Evolutionary conservation across 192 early-diverging fungal species (phyloP).

Genomic region (Spizellomyces punctatus): DNA sequence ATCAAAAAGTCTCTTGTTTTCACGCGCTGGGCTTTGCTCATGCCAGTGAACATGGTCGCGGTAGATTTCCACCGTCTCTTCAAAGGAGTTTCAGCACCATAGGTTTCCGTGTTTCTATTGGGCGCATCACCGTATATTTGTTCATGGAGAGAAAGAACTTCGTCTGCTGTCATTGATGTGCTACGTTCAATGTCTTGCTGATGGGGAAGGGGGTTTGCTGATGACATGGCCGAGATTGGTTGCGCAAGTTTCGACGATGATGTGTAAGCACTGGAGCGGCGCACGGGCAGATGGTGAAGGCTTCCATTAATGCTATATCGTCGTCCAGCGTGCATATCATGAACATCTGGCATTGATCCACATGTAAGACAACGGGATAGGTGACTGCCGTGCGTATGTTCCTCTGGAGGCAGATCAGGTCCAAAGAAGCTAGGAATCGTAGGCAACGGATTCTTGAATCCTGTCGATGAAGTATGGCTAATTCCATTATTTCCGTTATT

Average conservation of each 20-base stretch:
- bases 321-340: background rate
- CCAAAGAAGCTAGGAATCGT: background rate
- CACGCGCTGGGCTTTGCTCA: conserved; percentile 16
- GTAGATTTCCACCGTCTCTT: conserved; percentile 27
- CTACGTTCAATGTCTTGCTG: background rate
- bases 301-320: background rate
- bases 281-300: background rate
- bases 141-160: background rate
- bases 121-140: background rate
- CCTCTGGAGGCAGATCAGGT: background rate
- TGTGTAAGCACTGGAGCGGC: background rate
- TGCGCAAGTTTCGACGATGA: background rate
- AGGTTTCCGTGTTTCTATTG: background rate
- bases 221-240: background rate
- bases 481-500: too few species aligned
- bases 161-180: background rate
- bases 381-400: background rate
- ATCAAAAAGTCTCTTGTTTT: conserved; percentile 46
- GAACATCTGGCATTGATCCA: background rate
- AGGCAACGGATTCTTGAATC: background rate
- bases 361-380: background rate
- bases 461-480: too few species aligned
- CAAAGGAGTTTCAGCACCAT: background rate
- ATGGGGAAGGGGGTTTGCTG: too few species aligned
- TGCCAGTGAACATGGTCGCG: conserved; percentile 28